These are phyloP conservation scores for Claviceps pazoutovae DNA, from an alignment of 2,329 filamentous ascomycete species.

Conservation along the genomic window DNA sequence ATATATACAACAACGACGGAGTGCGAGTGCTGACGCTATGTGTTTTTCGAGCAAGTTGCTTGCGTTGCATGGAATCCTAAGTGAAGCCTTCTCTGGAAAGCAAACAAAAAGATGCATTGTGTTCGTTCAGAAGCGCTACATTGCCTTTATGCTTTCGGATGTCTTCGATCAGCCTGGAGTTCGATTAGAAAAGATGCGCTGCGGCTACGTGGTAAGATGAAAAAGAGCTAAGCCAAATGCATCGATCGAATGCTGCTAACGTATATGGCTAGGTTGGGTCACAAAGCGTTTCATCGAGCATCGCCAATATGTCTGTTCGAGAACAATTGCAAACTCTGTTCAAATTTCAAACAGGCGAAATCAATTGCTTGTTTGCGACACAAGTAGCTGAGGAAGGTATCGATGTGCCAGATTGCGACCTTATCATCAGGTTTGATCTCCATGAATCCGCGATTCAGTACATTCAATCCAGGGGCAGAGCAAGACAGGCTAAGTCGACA, in stretches of 20 bases:
- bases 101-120: constrained; percentile 52
- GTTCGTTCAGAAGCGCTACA: constrained; percentile 69
- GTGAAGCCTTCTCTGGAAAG: constrained; percentile 49
- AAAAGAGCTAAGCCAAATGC: not conserved
- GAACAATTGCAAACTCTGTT: constrained; percentile 62
- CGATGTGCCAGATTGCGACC: constrained; percentile 53
- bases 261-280: constrained; percentile 16
- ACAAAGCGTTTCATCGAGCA: constrained; percentile 24
- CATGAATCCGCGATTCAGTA: constrained; percentile 89
- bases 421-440: constrained; percentile 66
- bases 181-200: constrained; percentile 41
- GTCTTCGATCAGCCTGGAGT: constrained; percentile 46
- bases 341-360: constrained; percentile 42
- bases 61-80: constrained; percentile 45
- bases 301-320: constrained; percentile 52
- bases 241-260: not conserved
- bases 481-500: constrained; percentile 60
- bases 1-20: not conserved
- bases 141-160: constrained; percentile 57
- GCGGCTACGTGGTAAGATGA: constrained; percentile 45
- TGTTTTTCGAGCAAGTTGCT: constrained; percentile 62
- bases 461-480: constrained; percentile 81
- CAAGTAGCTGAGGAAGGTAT: constrained; percentile 55
- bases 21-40: constrained; percentile 8
- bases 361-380: constrained; percentile 54